phyloP scores from a whole-genome alignment of 352 stramenopile genomes.

The Achlya hypogyna region DNA sequence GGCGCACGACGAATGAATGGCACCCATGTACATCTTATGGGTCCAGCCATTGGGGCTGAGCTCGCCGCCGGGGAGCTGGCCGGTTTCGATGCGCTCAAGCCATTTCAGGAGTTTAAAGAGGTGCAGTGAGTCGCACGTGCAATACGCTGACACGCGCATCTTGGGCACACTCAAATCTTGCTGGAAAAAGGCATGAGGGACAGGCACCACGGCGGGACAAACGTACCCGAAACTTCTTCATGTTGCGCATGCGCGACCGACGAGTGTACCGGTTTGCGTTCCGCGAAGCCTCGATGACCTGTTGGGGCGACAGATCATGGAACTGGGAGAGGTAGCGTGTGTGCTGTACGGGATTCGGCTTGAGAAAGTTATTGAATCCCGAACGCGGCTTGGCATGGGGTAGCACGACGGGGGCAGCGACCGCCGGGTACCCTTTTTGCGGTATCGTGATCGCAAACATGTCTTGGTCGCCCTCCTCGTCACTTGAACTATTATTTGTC shows the following conservation, averaged over 20 bases:
- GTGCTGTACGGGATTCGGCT: slow-evolving; percentile 35
- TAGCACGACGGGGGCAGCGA: slow-evolving; percentile 5
- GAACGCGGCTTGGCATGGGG: slow-evolving; percentile 8
- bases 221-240: slow-evolving; percentile 58
- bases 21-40: slow-evolving; percentile 84
- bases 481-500: slow-evolving; percentile 31
- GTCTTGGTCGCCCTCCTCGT: slow-evolving; percentile 29
- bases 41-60: slow-evolving; percentile 68
- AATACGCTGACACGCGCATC: slow-evolving; percentile 67
- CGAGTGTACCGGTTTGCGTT: slow-evolving; percentile 67
- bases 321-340: slow-evolving; percentile 20
- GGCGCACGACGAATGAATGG: slow-evolving; percentile 64
- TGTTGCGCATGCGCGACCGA: slow-evolving; percentile 71
- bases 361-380: slow-evolving; percentile 26
- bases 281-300: slow-evolving; percentile 28
- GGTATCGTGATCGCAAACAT: slow-evolving; percentile 27
- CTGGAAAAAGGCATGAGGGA: not conserved
- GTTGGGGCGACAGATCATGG: slow-evolving; percentile 19
- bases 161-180: slow-evolving; percentile 20
- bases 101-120: slow-evolving; percentile 84
- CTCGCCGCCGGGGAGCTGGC: slow-evolving; percentile 62
- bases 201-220: not conserved
- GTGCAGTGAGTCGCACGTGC: slow-evolving; percentile 71
- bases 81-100: slow-evolving; percentile 70
- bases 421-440: slow-evolving; percentile 14